These are phyloP conservation scores for Claviceps arundinis DNA, from an alignment of 2,329 filamentous ascomycete species.

Conservation along the genomic window DNA sequence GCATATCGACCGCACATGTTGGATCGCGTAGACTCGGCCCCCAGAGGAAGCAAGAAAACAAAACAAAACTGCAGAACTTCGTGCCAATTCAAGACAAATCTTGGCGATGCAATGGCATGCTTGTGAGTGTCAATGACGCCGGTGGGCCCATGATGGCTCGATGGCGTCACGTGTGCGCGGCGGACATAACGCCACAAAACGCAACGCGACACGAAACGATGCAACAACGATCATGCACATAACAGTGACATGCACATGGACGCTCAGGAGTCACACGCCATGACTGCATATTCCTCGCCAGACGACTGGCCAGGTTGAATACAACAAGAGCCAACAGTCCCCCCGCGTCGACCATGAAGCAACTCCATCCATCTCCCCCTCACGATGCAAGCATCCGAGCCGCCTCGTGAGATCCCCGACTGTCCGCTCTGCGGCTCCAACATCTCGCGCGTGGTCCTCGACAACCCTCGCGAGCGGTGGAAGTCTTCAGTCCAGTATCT, in stretches of 20 bases:
- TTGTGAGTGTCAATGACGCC: too few species aligned
- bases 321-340: too few species aligned
- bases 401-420: background rate
- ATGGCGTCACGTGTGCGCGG: background rate
- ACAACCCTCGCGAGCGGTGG: slow-evolving; percentile 3
- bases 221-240: background rate
- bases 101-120: too few species aligned
- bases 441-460: slow-evolving; percentile 2
- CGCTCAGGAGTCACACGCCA: too few species aligned
- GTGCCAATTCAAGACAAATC: too few species aligned
- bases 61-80: too few species aligned
- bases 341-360: too few species aligned
- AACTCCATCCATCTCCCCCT: background rate
- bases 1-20: slow-evolving; percentile 26
- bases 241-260: too few species aligned
- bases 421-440: slow-evolving; percentile 5
- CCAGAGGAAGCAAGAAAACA: too few species aligned
- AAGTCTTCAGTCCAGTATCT: slow-evolving; percentile 4
- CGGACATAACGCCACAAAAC: background rate
- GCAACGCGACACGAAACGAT: background rate
- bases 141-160: background rate
- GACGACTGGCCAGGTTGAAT: too few species aligned
- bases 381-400: background rate
- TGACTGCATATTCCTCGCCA: too few species aligned
- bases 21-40: background rate